Base-by-base conservation (phyloP, 2,329 filamentous ascomycete genomes). In the Orbilia quercus region DNA sequence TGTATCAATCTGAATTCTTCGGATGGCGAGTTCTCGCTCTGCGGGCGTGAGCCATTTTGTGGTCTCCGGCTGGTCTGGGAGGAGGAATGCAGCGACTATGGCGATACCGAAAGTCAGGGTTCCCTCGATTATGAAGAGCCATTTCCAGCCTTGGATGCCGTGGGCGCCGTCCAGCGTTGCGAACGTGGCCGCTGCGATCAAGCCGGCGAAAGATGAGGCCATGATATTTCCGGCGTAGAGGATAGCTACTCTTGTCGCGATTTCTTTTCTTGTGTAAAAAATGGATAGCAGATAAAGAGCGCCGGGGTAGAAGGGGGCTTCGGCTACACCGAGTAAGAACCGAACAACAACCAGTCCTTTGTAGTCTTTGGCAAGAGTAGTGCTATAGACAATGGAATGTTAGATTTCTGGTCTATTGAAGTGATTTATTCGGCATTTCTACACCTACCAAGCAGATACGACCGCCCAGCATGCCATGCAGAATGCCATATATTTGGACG, bases 251-350 rank as follows among this genome's bases (percentile, higher is more conserved):
- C 85, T 81, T 60, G 81, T 80, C 12, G 84, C 83, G 72, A 88
- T 77, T 79, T 87, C 85, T 54, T 84, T 83, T 51, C 87, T 83
- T 0, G 87, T 89, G 79, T 90, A 90, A 84, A 87, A 90, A 76
- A 88, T 87, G 0, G 86, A 87, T 18, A 90, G 82, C 48, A 89
- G 86, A 45, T 89, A 82, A 9, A 89, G 82, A 0, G 86, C 86
- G 44, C 88, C 88, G 0, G 88, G 88, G 23, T 89, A 81, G 79
- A 89, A 89, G 0, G 80, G 81, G 0, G 79, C 79, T 54, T 81
- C 80, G 2, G 79, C 77, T 53, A 81, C 78, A 23, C 80, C 80
- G 16, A 54, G 69, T 6, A 45, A 36, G n/a, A 75, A 75, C 7
- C 55, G 53, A 12, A 79, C 78, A 38, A 78, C 78, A 54, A 78